Conservation (phyloP, 148 eudicot genomes). For the Oxyria digyna region DNA sequence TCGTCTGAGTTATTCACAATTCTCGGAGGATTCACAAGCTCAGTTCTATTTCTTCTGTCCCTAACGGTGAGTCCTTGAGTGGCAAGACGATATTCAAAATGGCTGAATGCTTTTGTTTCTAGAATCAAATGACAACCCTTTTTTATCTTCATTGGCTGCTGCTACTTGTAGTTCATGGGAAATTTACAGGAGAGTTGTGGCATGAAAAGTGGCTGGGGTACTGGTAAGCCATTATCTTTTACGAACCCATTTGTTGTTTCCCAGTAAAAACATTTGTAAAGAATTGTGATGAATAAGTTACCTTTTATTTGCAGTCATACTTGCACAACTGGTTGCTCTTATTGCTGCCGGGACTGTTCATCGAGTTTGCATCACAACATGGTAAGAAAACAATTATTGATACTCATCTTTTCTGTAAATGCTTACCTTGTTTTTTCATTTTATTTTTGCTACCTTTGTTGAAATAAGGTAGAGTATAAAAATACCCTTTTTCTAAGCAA, state of each 20-base stretch:
- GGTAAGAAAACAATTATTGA: conserved; percentile 27
- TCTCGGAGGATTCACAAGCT: conserved; percentile 80
- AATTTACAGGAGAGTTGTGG: conserved; percentile 73
- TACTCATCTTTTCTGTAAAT: background rate
- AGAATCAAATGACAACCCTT: too few relatives aligned
- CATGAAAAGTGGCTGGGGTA: conserved; percentile 79
- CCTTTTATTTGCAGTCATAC: conserved; percentile 36
- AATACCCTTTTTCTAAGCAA: background rate
- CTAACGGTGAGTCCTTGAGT: conserved; percentile 41
- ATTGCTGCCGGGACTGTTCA: conserved; percentile 76
- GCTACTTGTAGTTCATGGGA: conserved; percentile 60
- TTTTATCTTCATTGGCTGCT: background rate
- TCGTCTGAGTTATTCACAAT: conserved; percentile 78
- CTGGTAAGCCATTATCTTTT: conserved; percentile 33
- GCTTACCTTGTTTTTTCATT: background rate
- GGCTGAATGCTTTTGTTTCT: too few relatives aligned
- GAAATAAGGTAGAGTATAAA: background rate
- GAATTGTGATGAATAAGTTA: background rate
- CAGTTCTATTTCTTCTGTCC: conserved; percentile 51
- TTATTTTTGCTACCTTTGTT: background rate
- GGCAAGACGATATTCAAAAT: background rate
- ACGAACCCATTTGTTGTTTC: background rate
- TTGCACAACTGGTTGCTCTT: conserved; percentile 69
- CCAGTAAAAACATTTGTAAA: background rate
- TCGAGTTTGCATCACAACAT: conserved; percentile 84